phyloP scores from a whole-genome alignment of 106 monocot species.

The Triglochin maritima region DNA sequence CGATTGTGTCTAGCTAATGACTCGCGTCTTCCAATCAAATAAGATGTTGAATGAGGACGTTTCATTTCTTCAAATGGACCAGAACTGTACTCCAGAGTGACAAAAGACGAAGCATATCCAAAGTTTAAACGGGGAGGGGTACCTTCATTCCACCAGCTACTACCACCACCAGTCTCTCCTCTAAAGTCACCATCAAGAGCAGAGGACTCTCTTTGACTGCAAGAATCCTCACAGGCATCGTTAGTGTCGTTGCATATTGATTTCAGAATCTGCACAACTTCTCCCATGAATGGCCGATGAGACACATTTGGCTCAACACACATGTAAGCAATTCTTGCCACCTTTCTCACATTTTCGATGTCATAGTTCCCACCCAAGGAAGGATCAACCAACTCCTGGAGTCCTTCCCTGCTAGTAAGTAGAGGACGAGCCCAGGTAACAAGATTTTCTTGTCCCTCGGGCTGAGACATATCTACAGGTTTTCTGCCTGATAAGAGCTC shows the following conservation, averaged over 20 bases:
- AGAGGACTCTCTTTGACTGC: slow-evolving; percentile 40
- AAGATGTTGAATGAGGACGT: slow-evolving; percentile 28
- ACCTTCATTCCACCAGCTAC: slow-evolving; percentile 37
- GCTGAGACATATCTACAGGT: slow-evolving; percentile 59
- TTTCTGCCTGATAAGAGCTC: slow-evolving; percentile 86
- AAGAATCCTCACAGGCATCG: slow-evolving; percentile 33
- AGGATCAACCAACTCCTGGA: slow-evolving; percentile 72
- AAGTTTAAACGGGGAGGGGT: slow-evolving; percentile 22
- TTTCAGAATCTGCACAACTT: slow-evolving; percentile 86
- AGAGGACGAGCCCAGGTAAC: slow-evolving; percentile 84
- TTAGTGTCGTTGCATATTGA: slow-evolving; percentile 55
- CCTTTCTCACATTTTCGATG: slow-evolving; percentile 53
- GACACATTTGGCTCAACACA: slow-evolving; percentile 65
- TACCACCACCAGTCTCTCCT: slow-evolving; percentile 31
- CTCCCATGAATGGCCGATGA: slow-evolving; percentile 93
- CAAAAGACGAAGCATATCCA: slow-evolving; percentile 37
- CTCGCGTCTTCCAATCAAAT: slow-evolving; percentile 22
- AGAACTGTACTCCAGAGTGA: slow-evolving; percentile 76
- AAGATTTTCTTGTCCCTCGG: slow-evolving; percentile 72
- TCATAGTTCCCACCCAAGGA: slow-evolving; percentile 37
- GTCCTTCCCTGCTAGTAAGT: slow-evolving; percentile 53
- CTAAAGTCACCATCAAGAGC: slow-evolving; percentile 27
- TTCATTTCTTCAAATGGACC: slow-evolving; percentile 39
- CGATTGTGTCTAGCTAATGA: slow-evolving; percentile 27
- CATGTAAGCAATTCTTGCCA: slow-evolving; percentile 85